Conservation (phyloP, 352 stramenopile genomes). For the Globisporangium emineosum region DNA sequence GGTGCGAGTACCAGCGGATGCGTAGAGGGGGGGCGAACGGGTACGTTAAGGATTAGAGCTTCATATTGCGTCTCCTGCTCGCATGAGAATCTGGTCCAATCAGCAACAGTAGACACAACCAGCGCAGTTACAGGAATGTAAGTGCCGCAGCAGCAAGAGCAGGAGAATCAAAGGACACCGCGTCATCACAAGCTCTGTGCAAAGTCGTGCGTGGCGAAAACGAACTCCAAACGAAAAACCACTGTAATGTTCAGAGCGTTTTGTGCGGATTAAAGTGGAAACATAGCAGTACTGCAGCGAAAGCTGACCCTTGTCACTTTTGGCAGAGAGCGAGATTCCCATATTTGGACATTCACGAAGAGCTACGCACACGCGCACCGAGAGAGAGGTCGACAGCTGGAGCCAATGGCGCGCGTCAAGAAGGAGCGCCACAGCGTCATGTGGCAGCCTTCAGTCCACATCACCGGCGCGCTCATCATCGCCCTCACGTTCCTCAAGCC, state of each 20-base stretch:
- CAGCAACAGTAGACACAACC: no score
- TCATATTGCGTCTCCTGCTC: no score
- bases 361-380: not conserved
- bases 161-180: no score
- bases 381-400: not conserved
- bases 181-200: no score
- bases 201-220: not conserved
- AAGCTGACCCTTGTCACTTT: not conserved
- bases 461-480: conserved; percentile 50
- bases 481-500: conserved; percentile 41
- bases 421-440: conserved; percentile 33
- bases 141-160: no score
- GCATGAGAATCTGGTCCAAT: no score
- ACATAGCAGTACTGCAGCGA: not conserved
- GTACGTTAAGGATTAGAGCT: no score
- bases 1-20: no score
- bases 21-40: no score
- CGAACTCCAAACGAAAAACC: not conserved
- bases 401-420: conserved; percentile 12
- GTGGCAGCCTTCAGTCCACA: conserved; percentile 37
- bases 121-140: no score
- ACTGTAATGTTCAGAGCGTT: not conserved
- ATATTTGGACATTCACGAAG: not conserved
- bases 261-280: not conserved
- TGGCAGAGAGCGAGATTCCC: not conserved